A percentile compares a stretch with the other conserved stretches of the same genome.
phyloP scores from a whole-genome alignment of 1,284 basidiomycete species.

The Dichomitus squalens region DNA sequence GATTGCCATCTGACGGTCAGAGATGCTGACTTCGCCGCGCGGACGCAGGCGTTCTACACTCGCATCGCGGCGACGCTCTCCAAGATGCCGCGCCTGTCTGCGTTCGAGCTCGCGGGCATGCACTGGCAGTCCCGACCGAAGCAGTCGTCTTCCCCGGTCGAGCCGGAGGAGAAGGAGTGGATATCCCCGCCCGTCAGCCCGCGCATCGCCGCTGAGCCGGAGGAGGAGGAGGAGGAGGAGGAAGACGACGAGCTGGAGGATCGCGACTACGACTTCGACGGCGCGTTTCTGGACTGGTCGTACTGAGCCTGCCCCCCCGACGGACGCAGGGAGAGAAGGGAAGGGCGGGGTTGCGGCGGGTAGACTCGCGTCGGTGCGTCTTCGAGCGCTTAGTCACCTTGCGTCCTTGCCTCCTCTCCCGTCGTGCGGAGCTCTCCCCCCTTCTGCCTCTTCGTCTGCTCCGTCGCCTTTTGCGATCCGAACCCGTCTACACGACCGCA shows the following conservation, averaged over 20 bases:
- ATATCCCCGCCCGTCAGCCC: slow-evolving; percentile 34
- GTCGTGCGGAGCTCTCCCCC: slow-evolving; percentile 4
- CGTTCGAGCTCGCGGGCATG: slow-evolving; percentile 73
- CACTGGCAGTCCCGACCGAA: slow-evolving; percentile 53
- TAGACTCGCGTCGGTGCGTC: slow-evolving; percentile 21
- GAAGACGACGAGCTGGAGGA: slow-evolving; percentile 14
- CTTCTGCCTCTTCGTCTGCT: background rate
- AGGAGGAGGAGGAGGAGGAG: slow-evolving; percentile 11
- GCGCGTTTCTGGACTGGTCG: slow-evolving; percentile 35
- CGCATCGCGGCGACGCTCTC: slow-evolving; percentile 58
- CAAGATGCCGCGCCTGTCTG: slow-evolving; percentile 55
- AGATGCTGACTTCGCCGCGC: slow-evolving; percentile 2
- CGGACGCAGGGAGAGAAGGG: background rate
- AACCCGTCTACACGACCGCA: background rate
- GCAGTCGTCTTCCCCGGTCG: slow-evolving; percentile 14
- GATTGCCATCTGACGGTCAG: background rate
- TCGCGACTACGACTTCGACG: slow-evolving; percentile 32
- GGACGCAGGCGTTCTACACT: slow-evolving; percentile 58
- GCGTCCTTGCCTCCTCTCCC: slow-evolving; percentile 16
- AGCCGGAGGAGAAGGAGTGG: slow-evolving; percentile 32
- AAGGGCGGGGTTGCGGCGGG: slow-evolving; percentile 8
- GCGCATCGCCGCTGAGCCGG: slow-evolving; percentile 19
- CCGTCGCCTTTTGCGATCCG: background rate
- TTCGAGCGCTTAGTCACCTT: slow-evolving; percentile 20
- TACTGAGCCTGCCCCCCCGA: slow-evolving; percentile 20